phyloP scores from a whole-genome alignment of 2,329 filamentous ascomycete species.

The Furcasterigmium sp. region DNA sequence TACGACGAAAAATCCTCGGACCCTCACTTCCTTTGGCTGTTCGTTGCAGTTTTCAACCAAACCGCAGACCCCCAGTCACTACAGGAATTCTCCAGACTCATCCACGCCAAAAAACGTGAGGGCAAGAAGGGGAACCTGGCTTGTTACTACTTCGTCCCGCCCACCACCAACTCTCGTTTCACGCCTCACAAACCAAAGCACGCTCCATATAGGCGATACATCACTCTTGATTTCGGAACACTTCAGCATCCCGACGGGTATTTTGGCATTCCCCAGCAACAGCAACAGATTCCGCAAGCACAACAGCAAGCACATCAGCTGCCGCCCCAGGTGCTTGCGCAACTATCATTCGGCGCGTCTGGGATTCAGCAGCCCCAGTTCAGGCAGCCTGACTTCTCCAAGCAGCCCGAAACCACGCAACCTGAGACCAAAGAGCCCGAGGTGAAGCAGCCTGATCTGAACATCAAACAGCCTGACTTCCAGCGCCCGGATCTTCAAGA shows the following conservation, averaged over 20 bases:
- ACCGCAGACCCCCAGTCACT: constrained; percentile 48
- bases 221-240: constrained; percentile 32
- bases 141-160: constrained; percentile 49
- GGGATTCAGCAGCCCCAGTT: neutral
- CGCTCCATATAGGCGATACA: constrained; percentile 44
- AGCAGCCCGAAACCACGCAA: too few species aligned
- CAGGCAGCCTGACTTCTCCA: too few species aligned
- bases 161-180: constrained; percentile 34
- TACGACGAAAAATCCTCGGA: constrained; percentile 53
- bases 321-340: too few species aligned
- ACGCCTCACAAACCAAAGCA: constrained; percentile 39
- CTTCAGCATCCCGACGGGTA: neutral
- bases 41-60: constrained; percentile 53
- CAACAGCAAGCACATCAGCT: too few species aligned
- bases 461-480: too few species aligned
- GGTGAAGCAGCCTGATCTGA: too few species aligned
- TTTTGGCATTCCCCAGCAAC: too few species aligned
- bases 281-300: too few species aligned
- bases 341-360: too few species aligned
- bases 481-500: neutral
- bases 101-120: constrained; percentile 51
- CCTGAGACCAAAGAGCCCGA: too few species aligned
- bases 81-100: constrained; percentile 43
- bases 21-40: constrained; percentile 47
- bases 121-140: constrained; percentile 48